phyloP scores from a whole-genome alignment of 495 filamentous ascomycete species.

The Emericellopsis terricola region DNA sequence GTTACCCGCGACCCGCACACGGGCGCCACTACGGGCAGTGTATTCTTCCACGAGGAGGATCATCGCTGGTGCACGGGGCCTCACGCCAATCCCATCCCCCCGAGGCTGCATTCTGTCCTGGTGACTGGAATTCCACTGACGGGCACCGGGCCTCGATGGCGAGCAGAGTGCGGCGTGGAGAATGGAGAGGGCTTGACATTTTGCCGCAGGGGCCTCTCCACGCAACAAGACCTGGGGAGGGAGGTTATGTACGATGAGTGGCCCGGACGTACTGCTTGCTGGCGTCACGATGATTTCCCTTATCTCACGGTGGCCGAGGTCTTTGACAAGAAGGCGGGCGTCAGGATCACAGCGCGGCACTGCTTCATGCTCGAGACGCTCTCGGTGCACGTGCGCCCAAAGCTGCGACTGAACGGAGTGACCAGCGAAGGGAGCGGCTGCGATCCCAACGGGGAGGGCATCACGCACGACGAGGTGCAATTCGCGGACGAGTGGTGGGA shows the following conservation, averaged over 20 bases:
- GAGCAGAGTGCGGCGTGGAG: conserved; percentile 26
- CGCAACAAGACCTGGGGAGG: not conserved
- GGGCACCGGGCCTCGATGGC: conserved; percentile 33
- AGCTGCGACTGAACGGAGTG: conserved; percentile 7
- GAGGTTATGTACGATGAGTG: conserved; percentile 2
- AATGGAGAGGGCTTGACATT: conserved; percentile 26
- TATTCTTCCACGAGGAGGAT: conserved; percentile 25
- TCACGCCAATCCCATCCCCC: conserved; percentile 18
- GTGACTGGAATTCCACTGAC: conserved; percentile 37
- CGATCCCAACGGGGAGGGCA: not conserved
- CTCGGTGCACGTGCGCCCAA: conserved; percentile 11
- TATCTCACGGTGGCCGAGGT: conserved; percentile 38
- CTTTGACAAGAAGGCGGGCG: conserved; percentile 30
- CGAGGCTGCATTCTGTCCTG: conserved; percentile 25
- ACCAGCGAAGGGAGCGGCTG: not conserved
- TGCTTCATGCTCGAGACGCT: conserved; percentile 27
- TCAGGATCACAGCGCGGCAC: conserved; percentile 36
- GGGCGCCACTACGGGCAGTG: conserved; percentile 5
- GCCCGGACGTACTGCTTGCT: conserved; percentile 29
- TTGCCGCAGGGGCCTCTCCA: conserved; percentile 22
- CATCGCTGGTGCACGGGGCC: conserved; percentile 29
- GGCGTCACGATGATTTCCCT: conserved; percentile 35
- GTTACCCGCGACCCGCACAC: conserved; percentile 24
- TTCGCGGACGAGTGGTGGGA: conserved; percentile 26
- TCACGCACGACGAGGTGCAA: conserved; percentile 13